These are phyloP conservation scores for Sanghuangporus sanghuang DNA, from an alignment of 1,284 basidiomycete genomes.

Conservation along the genomic window DNA sequence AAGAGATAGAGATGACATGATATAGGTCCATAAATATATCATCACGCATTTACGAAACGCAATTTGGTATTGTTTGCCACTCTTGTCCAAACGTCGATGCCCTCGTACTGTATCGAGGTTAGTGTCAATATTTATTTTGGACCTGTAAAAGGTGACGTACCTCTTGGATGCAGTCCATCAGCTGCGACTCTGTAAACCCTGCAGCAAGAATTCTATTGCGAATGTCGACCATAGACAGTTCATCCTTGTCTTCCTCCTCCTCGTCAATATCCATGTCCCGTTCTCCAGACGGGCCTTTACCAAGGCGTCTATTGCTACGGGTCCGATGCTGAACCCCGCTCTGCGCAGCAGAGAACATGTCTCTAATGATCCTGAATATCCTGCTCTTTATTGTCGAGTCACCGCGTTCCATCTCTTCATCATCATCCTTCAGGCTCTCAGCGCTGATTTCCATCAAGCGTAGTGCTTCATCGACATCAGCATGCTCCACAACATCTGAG, in stretches of 20 bases:
- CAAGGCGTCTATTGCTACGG: conserved; percentile 42
- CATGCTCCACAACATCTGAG: conserved; percentile 72
- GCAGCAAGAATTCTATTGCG: conserved; percentile 77
- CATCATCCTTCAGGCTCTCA: conserved; percentile 80
- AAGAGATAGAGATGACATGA: background rate
- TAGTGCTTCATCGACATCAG: conserved; percentile 95
- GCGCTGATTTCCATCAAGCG: conserved; percentile 97
- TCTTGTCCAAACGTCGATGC: conserved; percentile 69
- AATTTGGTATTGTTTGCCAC: conserved; percentile 75
- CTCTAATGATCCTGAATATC: conserved; percentile 87
- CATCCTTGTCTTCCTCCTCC: conserved; percentile 60
- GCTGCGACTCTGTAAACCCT: conserved; percentile 86
- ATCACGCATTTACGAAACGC: conserved; percentile 39
- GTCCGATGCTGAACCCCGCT: conserved; percentile 31
- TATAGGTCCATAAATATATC: background rate
- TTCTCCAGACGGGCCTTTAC: conserved; percentile 64
- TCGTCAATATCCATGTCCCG: conserved; percentile 59
- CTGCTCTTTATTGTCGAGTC: conserved; percentile 79
- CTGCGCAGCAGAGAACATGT: conserved; percentile 56
- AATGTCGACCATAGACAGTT: conserved; percentile 78
- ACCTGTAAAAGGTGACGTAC: conserved; percentile 35
- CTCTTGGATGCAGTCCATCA: conserved; percentile 78
- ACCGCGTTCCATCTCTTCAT: conserved; percentile 51
- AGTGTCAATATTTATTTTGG: conserved; percentile 12
- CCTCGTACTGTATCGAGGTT: conserved; percentile 63